Percentiles rank a stretch among this genome's conserved stretches.
These are phyloP conservation scores for Arachnomyces sp. DNA, from an alignment of 2,329 filamentous ascomycete species.

Conservation along the genomic window DNA sequence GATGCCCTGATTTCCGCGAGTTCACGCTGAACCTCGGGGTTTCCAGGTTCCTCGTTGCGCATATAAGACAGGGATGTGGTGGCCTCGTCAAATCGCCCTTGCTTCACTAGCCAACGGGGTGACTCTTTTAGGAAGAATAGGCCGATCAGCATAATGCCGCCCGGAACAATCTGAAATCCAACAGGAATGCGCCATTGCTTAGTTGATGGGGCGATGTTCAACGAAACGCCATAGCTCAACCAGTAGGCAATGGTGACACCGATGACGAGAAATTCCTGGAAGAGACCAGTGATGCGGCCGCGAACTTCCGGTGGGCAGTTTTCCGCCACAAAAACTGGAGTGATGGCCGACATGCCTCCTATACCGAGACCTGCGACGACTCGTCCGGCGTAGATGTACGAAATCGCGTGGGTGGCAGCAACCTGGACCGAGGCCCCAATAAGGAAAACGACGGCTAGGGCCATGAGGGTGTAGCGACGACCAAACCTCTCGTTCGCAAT, in stretches of 20 bases:
- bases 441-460: conserved; percentile 25
- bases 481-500: conserved; percentile 28
- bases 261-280: conserved; percentile 31
- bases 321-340: conserved; percentile 30
- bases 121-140: conserved; percentile 46
- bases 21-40: conserved; percentile 24
- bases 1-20: conserved; percentile 33
- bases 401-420: conserved; percentile 23
- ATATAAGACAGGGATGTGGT: conserved; percentile 30
- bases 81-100: conserved; percentile 40
- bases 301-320: conserved; percentile 25
- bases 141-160: conserved; percentile 41
- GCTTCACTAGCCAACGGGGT: conserved; percentile 47
- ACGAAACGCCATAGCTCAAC: conserved; percentile 44
- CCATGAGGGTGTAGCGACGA: conserved; percentile 29
- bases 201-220: conserved; percentile 35
- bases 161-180: conserved; percentile 45
- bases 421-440: conserved; percentile 28
- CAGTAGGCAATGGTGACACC: conserved; percentile 45
- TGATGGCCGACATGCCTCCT: conserved; percentile 32
- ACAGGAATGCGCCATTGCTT: conserved; percentile 48
- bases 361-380: conserved; percentile 30
- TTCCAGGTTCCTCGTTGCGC: conserved; percentile 20
- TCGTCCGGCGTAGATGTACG: conserved; percentile 29
- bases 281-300: conserved; percentile 28